Evolutionary conservation across 2,329 filamentous ascomycete species (phyloP), one percentile per base, ranked within the genome.

Genomic region (Dothidotthia symphoricarpi): DNA sequence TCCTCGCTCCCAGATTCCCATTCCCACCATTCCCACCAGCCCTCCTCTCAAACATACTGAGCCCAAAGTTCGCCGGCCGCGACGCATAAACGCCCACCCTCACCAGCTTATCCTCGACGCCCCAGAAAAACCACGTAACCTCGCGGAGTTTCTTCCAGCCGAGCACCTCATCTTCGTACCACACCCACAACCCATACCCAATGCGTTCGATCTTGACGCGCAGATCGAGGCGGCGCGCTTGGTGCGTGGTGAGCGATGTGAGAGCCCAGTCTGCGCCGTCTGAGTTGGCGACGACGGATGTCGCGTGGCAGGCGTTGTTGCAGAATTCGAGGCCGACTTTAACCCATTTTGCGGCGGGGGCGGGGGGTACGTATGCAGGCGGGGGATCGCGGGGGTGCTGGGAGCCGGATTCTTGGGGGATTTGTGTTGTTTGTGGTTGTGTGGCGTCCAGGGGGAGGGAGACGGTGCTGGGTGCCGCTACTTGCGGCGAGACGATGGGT

Each of bases 51-150:
- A 59, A 67, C 35, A 63, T 41, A 26, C 53, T 64, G 8, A 59
- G 41, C 6, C 63, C 63, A 43, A 77, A 64, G 51, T 71, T 75
- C 29, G 74, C 73, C 3, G 77, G 77, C 17, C 77, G 69, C 53
- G 71, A 75, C 16, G 76, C 77, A 66, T 81, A 81, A 26, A 78
- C 77, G 3, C 77, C 77, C 16, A 81, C 75, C 49, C 76, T 69
- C 15, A 80, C 69, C 16, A 69, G 74, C 55, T 81, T 81, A 47
- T 78, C 75, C 46, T 80, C 76, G 10, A 78, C 73, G 6, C 75
- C 76, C 61, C 74, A 78, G 55, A 81, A 81, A 59, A 81, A 81
- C 71, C 75, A 79, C n/a, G 75, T 78, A 17, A 81, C 74, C 59
- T 81, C 77, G 5, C 77, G 59, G 49, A 80, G 58, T 58, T 80